Percentiles rank a stretch among this genome's conserved stretches.
phyloP scores from a whole-genome alignment of 1,139 yeast species.

The Sugiyamaella grinbergsii region DNA sequence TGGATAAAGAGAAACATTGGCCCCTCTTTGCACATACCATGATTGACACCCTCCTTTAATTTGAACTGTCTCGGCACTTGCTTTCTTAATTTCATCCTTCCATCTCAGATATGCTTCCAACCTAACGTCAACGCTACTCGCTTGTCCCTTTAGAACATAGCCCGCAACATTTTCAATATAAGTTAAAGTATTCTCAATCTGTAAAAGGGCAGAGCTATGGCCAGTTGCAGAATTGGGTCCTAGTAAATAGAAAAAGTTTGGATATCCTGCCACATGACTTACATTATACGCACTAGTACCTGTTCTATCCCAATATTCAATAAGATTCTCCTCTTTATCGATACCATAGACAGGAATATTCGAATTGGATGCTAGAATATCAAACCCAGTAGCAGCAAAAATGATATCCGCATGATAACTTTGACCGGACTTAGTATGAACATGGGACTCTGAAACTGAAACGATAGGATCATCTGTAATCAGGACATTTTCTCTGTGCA shows the following conservation, averaged over 20 bases:
- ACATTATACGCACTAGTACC: slow-evolving; percentile 28
- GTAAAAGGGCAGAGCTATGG: slow-evolving; percentile 27
- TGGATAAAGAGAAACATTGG: slow-evolving; percentile 26
- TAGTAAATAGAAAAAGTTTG: slow-evolving; percentile 25
- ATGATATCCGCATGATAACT: slow-evolving; percentile 36
- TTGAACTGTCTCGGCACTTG: slow-evolving; percentile 17
- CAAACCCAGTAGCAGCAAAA: slow-evolving; percentile 39
- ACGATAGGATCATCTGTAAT: slow-evolving; percentile 33
- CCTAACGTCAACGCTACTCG: slow-evolving; percentile 25
- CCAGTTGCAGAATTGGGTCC: slow-evolving; percentile 31
- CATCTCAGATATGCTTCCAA: slow-evolving; percentile 22
- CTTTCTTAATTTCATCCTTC: slow-evolving; percentile 19
- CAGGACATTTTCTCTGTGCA: slow-evolving; percentile 34
- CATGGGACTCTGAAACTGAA: slow-evolving; percentile 32
- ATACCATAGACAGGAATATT: slow-evolving; percentile 22
- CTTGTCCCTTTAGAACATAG: slow-evolving; percentile 24
- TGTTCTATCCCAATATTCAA: slow-evolving; percentile 24
- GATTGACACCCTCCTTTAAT: slow-evolving; percentile 18
- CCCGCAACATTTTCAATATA: slow-evolving; percentile 25
- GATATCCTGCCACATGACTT: slow-evolving; percentile 27
- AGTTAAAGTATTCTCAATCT: slow-evolving; percentile 26
- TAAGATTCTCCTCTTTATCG: slow-evolving; percentile 24
- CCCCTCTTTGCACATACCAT: slow-evolving; percentile 25
- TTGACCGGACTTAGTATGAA: slow-evolving; percentile 31
- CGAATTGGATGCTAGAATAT: neutral